Evolutionary conservation across 2,329 filamentous ascomycete genomes (phyloP).

Genomic region (Pseudogymnoascus sp.): DNA sequence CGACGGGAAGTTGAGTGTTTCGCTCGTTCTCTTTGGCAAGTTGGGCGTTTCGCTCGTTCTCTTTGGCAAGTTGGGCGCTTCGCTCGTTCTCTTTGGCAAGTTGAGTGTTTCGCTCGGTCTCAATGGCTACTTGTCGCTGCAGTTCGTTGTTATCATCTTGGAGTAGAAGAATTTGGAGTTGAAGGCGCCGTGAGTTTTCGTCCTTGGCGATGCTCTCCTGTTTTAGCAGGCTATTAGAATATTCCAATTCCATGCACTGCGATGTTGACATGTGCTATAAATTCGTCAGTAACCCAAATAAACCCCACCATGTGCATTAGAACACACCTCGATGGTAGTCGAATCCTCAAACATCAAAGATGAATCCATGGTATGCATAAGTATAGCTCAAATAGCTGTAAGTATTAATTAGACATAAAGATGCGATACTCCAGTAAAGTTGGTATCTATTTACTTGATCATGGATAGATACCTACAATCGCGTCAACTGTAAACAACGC

Average conservation of each 20-base stretch:
- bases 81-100: not conserved
- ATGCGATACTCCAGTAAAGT: constrained; percentile 4
- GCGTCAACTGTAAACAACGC: constrained; percentile 2
- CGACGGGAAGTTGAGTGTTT: not conserved
- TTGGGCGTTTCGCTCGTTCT: not conserved
- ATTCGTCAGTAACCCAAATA: not conserved
- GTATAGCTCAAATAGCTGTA: constrained; percentile 6
- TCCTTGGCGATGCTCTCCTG: constrained; percentile 63
- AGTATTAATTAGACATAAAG: constrained; percentile 1
- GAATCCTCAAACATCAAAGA: constrained; percentile 3
- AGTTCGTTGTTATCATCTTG: constrained; percentile 66
- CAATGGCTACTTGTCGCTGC: constrained; percentile 47
- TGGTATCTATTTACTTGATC: constrained; percentile 9
- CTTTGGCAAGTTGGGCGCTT: not conserved
- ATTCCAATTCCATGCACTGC: constrained; percentile 56
- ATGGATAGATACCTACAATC: constrained; percentile 10
- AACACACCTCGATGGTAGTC: not conserved
- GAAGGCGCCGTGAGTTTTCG: constrained; percentile 64
- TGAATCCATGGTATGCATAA: constrained; percentile 6
- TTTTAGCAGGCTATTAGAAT: constrained; percentile 56
- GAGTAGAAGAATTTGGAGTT: constrained; percentile 62
- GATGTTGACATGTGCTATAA: constrained; percentile 25
- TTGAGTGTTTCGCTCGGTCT: not conserved
- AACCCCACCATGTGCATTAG: not conserved
- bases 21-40: not conserved